These are phyloP conservation scores for Takashimella koratensis DNA, from an alignment of 1,284 basidiomycete species.

Conservation along the genomic window DNA sequence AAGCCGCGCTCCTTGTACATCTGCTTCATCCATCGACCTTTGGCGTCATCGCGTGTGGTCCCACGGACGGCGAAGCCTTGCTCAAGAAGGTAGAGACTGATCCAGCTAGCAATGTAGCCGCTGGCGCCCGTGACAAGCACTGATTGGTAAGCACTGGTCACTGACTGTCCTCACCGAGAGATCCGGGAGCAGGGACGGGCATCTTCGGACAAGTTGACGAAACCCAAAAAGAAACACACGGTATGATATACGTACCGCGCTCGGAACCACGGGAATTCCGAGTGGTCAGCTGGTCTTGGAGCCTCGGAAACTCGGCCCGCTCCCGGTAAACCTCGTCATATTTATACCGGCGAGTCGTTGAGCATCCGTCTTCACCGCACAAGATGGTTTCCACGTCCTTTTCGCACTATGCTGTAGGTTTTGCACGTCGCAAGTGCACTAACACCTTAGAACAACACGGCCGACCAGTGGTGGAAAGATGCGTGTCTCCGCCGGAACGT, in stretches of 20 bases:
- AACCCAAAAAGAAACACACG: too few relatives aligned
- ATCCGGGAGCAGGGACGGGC: slow-evolving; percentile 13
- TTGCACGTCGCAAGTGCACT: neutral
- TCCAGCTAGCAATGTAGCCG: slow-evolving; percentile 41
- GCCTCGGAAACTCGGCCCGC: slow-evolving; percentile 1
- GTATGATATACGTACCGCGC: neutral
- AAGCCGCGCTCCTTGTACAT: slow-evolving; percentile 25
- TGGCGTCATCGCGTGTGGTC: slow-evolving; percentile 47
- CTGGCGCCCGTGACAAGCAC: slow-evolving; percentile 44
- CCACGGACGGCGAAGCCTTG: slow-evolving; percentile 46
- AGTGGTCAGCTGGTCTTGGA: neutral
- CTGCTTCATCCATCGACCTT: slow-evolving; percentile 48
- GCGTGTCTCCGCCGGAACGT: slow-evolving; percentile 14
- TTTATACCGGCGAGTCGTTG: neutral
- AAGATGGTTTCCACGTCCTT: slow-evolving; percentile 9
- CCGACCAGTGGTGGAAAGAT: slow-evolving; percentile 14
- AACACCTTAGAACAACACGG: slow-evolving; percentile 10
- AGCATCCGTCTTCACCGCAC: neutral
- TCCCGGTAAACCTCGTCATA: neutral
- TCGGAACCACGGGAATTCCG: neutral
- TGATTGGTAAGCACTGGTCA: neutral
- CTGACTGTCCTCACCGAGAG: slow-evolving; percentile 12
- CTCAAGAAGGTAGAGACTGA: slow-evolving; percentile 35
- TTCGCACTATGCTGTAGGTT: slow-evolving; percentile 4
- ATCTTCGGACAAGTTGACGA: slow-evolving; percentile 2